Evolutionary conservation across 2,329 filamentous ascomycete genomes (phyloP).

Genomic region (Xylaria sp.): DNA sequence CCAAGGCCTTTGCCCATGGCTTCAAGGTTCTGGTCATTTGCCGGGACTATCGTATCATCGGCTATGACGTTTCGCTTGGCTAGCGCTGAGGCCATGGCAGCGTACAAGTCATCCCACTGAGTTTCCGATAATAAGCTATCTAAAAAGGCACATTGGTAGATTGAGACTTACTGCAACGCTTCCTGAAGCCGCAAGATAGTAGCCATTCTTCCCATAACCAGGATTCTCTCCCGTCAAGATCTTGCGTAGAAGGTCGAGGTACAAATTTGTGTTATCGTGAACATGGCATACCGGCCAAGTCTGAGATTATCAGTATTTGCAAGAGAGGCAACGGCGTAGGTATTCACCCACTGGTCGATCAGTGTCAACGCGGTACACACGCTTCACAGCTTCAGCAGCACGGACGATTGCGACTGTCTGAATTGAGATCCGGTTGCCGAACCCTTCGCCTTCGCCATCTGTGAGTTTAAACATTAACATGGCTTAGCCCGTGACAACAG

Average conservation of each 20-base stretch:
- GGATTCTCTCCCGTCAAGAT: slow-evolving; percentile 55
- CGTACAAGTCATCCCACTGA: slow-evolving; percentile 62
- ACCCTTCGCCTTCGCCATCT: slow-evolving; percentile 60
- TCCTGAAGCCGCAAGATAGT: slow-evolving; percentile 62
- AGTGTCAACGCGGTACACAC: slow-evolving; percentile 56
- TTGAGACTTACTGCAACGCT: slow-evolving; percentile 50
- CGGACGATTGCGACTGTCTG: slow-evolving; percentile 61
- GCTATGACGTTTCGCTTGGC: slow-evolving; percentile 53
- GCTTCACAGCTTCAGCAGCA: slow-evolving; percentile 54
- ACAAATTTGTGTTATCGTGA: slow-evolving; percentile 58
- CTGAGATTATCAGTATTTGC: slow-evolving; percentile 43
- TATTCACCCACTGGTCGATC: slow-evolving; percentile 49
- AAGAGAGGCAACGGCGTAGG: background rate
- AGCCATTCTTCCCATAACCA: slow-evolving; percentile 57
- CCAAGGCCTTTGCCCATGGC: slow-evolving; percentile 56
- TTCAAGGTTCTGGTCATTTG: slow-evolving; percentile 51
- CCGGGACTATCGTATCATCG: slow-evolving; percentile 50
- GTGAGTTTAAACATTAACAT: slow-evolving; percentile 1
- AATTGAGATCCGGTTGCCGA: slow-evolving; percentile 62
- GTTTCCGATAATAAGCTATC: background rate
- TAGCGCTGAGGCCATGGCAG: slow-evolving; percentile 55
- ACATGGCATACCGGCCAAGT: slow-evolving; percentile 65
- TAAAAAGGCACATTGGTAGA: background rate
- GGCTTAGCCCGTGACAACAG: background rate
- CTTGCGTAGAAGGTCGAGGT: slow-evolving; percentile 56